phyloP scores from a whole-genome alignment of 2,329 filamentous ascomycete genomes.

The Aspergillus arachidicola region DNA sequence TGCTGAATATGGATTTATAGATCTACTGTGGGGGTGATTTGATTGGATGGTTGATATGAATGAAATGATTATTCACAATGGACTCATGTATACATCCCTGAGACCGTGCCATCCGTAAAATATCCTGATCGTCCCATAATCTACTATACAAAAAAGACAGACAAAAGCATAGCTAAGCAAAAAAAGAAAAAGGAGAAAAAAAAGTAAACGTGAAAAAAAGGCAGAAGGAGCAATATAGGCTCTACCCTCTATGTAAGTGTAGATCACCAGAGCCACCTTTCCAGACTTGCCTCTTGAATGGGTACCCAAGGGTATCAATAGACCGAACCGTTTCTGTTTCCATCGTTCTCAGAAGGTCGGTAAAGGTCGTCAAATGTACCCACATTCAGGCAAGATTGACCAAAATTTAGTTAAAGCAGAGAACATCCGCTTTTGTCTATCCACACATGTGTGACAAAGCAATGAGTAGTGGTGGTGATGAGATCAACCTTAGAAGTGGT shows the following conservation, averaged over 20 bases:
- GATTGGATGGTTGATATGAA: neutral
- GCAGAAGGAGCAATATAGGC: neutral
- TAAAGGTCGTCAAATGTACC: neutral
- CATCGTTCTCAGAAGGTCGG: neutral
- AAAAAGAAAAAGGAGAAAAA: constrained; percentile 3
- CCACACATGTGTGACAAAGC: neutral
- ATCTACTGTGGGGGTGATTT: neutral
- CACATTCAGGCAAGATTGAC: neutral
- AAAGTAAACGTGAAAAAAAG: neutral
- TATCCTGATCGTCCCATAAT: constrained; percentile 1
- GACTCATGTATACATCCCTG: constrained; percentile 8
- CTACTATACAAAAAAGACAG: constrained; percentile 13
- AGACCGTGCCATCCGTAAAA: constrained; percentile 10
- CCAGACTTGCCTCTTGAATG: neutral
- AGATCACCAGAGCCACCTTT: constrained; percentile 1
- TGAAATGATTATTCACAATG: constrained; percentile 3
- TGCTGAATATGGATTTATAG: neutral
- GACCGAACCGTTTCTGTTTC: constrained; percentile 4
- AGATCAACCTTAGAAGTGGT: neutral
- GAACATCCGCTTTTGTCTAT: neutral
- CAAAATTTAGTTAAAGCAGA: neutral
- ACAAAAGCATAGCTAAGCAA: constrained; percentile 2
- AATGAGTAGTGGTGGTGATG: neutral
- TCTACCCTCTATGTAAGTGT: neutral
- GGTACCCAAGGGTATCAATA: constrained; percentile 14